Evolutionary conservation across 768 basidiomycete genomes (phyloP), one percentile per base, ranked within the genome.

Genomic region (Hirschioporus abietinus): DNA sequence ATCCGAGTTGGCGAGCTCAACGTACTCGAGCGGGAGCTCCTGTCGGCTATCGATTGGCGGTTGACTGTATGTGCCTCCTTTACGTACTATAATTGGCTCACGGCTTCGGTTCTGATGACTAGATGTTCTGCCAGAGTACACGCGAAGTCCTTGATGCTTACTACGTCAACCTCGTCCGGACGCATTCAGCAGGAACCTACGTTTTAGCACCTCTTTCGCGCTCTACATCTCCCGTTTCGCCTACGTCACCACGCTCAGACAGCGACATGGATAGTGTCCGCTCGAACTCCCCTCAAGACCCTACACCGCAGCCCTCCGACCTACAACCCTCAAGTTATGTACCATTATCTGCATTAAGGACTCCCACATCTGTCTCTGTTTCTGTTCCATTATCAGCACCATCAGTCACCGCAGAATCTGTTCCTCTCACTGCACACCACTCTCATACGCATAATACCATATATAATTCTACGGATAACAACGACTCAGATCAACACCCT

Each of bases 1-100:
- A 94, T 98, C 75, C 88, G 91, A 69, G 83, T 95, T 63, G 82
- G 84, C 67, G 96, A 99, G 79, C 87, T 99, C 77, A 96, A 98
- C 80, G 82, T 92, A 72, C 86, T 99, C 68, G 97, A 99, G 80
- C 84, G 93, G 76, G 96, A 98, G 77, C 95, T 99, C 76, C 85
- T 98, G 63, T 82, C 82, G 66, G 88, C 89, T 74, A 95, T 97
- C 66, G 94, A 97, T 73, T 99, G 97, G 96, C 85, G 89, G 72
- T 82, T 99, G 75, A 93, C 88, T 81, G 96, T 97, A 79, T 85
- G 89, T 78, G 78, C 63, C 36, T 63, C 24, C 15, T 26, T 58
- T 36, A 35, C 23, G 15, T 65, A 26, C 25, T 63, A 63, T 58
- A 9, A 52, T 63, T 52, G 20, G 12, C 42, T 52, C 12, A 12